phyloP scores from a whole-genome alignment of 768 basidiomycete genomes.

The Clavulina sp. region DNA sequence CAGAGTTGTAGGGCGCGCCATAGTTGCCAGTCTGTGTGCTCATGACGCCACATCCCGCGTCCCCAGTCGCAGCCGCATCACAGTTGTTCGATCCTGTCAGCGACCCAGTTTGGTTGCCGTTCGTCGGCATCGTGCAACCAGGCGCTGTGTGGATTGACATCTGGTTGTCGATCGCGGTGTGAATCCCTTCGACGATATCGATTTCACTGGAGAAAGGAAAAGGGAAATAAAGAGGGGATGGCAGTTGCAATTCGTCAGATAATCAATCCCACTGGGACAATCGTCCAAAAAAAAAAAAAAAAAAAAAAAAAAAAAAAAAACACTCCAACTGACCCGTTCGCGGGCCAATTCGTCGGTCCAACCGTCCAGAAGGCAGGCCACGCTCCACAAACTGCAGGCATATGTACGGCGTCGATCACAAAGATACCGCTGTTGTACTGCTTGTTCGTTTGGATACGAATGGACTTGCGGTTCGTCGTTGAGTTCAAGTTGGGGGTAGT shows the following conservation, averaged over 20 bases:
- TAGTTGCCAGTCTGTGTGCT: neutral
- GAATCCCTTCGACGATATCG: constrained; percentile 70
- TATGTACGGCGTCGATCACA: constrained; percentile 46
- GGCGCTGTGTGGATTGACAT: constrained; percentile 49
- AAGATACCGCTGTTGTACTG: constrained; percentile 34
- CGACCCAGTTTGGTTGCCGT: constrained; percentile 27
- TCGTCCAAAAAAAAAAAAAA: too few species aligned
- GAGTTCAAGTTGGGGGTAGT: constrained; percentile 47
- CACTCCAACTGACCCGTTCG: too few species aligned
- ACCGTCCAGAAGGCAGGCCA: neutral
- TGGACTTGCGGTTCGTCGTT: constrained; percentile 49
- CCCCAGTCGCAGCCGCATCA: neutral
- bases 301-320: too few species aligned
- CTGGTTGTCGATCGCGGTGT: constrained; percentile 65
- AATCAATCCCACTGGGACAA: too few species aligned
- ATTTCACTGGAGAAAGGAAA: too few species aligned
- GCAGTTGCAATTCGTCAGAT: too few species aligned
- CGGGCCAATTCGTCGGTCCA: neutral
- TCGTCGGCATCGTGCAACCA: constrained; percentile 40
- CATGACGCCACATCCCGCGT: neutral
- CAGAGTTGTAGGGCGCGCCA: constrained; percentile 13
- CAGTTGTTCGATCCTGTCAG: neutral
- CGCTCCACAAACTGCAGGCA: constrained; percentile 71
- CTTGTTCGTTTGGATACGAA: constrained; percentile 54
- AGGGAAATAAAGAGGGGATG: too few species aligned